These are phyloP conservation scores for Blastobotrys indianensis DNA, from an alignment of 1,139 yeast species.

Conservation along the genomic window DNA sequence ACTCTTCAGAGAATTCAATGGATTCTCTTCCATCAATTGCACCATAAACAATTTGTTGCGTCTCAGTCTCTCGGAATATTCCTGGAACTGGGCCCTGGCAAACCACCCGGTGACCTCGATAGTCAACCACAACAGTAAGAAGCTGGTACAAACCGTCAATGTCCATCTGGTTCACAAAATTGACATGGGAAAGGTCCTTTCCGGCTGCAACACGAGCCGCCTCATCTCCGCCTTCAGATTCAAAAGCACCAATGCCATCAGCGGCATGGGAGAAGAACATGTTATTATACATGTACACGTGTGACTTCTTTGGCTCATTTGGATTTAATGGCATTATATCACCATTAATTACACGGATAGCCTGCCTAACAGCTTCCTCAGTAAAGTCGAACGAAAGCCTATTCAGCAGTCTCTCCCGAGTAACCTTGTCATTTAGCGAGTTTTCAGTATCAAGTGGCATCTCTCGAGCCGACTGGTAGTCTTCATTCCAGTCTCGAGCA, in stretches of 20 bases:
- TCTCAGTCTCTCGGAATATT: constrained; percentile 51
- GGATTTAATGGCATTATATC: constrained; percentile 79
- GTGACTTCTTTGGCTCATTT: constrained; percentile 49
- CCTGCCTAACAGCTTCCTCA: constrained; percentile 70
- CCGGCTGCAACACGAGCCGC: constrained; percentile 79
- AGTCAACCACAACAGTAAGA: constrained; percentile 81
- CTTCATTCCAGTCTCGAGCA: constrained; percentile 81
- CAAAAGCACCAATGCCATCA: constrained; percentile 67
- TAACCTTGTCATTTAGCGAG: constrained; percentile 56
- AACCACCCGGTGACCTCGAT: constrained; percentile 77
- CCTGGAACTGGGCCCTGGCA: constrained; percentile 99
- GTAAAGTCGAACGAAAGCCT: constrained; percentile 77
- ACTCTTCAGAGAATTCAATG: constrained; percentile 44
- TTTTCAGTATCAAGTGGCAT: constrained; percentile 41
- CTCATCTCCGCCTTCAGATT: constrained; percentile 66
- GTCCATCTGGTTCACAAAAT: constrained; percentile 62
- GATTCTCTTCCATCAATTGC: constrained; percentile 53
- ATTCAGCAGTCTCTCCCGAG: constrained; percentile 69
- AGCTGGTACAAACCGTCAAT: constrained; percentile 60
- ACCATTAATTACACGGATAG: constrained; percentile 68
- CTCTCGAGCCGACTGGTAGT: constrained; percentile 75
- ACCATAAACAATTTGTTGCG: constrained; percentile 66
- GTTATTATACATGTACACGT: constrained; percentile 72
- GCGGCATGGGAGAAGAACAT: constrained; percentile 79
- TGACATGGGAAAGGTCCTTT: constrained; percentile 74